Evolutionary conservation across 2,329 filamentous ascomycete genomes (phyloP).

Genomic region (Nemania bipapillata): DNA sequence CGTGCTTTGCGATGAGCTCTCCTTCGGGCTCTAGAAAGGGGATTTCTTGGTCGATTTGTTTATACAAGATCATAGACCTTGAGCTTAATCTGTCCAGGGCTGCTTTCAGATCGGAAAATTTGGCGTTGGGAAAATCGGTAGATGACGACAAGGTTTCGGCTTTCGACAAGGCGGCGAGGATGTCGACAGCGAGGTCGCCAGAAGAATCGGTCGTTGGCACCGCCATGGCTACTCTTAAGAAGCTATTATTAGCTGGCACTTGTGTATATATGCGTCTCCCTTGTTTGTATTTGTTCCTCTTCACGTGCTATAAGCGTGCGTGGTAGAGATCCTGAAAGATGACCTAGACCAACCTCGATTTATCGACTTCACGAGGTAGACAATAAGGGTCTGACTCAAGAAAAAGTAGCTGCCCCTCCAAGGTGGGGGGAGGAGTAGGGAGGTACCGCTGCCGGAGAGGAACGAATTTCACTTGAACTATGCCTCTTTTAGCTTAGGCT

Average conservation of each 20-base stretch:
- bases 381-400: constrained; percentile 20
- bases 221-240: constrained; percentile 11
- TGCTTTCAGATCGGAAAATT: constrained; percentile 30
- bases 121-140: constrained; percentile 17
- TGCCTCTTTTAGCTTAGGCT: not conserved
- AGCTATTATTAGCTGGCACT: not conserved
- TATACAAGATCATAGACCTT: constrained; percentile 22
- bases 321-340: not conserved
- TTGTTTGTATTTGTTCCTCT: not conserved
- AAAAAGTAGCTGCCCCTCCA: constrained; percentile 29
- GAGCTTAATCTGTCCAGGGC: constrained; percentile 25
- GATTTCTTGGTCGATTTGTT: constrained; percentile 20
- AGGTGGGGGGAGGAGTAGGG: constrained; percentile 2
- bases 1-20: constrained; percentile 22
- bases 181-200: constrained; percentile 18
- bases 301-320: not conserved
- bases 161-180: constrained; percentile 20
- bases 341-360: not conserved
- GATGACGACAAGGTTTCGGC: constrained; percentile 19
- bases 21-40: constrained; percentile 25
- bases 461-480: too few species aligned
- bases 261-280: not conserved
- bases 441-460: not conserved
- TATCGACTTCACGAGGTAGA: constrained; percentile 2
- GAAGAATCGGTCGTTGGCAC: constrained; percentile 3